phyloP scores from a whole-genome alignment of 2,329 filamentous ascomycete genomes.

The Cordyceps cateniannulata region DNA sequence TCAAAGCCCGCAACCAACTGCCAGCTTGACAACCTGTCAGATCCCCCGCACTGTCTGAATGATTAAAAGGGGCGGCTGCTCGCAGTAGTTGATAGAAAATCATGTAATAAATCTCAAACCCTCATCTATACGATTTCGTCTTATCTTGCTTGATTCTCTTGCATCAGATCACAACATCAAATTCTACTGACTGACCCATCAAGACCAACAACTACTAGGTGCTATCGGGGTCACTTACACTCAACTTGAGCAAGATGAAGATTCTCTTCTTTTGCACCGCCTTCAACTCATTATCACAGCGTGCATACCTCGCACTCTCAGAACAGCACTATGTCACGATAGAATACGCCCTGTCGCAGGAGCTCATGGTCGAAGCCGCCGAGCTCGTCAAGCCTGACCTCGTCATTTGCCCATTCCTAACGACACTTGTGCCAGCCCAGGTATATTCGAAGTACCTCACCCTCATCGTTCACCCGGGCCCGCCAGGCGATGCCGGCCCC shows the following conservation, averaged over 20 bases:
- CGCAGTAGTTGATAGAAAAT: no score
- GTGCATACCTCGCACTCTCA: slow-evolving; percentile 29
- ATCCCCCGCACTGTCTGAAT: neutral
- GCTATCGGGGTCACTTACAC: neutral
- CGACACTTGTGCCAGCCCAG: slow-evolving; percentile 28
- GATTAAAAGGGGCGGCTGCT: neutral
- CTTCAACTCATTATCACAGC: slow-evolving; percentile 37
- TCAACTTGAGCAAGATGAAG: slow-evolving; percentile 23
- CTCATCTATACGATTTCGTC: neutral
- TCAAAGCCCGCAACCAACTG: neutral
- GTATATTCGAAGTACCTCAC: slow-evolving; percentile 32
- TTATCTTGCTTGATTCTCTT: neutral
- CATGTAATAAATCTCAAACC: neutral
- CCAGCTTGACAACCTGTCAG: neutral
- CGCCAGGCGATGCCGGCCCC: slow-evolving; percentile 35
- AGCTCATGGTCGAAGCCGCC: slow-evolving; percentile 32
- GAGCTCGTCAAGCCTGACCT: slow-evolving; percentile 30
- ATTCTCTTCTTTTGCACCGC: slow-evolving; percentile 39
- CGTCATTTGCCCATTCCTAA: slow-evolving; percentile 37
- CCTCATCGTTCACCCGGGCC: slow-evolving; percentile 35
- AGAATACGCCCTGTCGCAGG: slow-evolving; percentile 30
- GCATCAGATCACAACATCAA: neutral
- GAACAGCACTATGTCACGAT: slow-evolving; percentile 31
- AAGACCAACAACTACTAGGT: neutral
- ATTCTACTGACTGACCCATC: neutral